phyloP scores from a whole-genome alignment of 2,329 filamentous ascomycete genomes.

The Penicillium sp. region DNA sequence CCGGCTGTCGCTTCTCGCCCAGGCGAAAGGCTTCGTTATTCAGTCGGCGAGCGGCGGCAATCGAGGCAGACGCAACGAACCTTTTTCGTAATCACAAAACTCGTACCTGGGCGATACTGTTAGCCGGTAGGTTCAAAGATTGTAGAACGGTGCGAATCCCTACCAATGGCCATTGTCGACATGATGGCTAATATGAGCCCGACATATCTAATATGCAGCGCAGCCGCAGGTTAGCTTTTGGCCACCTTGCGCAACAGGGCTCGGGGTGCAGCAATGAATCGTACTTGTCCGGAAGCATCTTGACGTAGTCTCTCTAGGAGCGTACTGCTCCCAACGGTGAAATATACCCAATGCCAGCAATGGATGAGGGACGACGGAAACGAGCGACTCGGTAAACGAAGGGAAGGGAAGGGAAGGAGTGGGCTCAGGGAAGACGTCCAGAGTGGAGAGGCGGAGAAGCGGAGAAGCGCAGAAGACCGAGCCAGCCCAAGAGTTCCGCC shows the following conservation, averaged over 20 bases:
- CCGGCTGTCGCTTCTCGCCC: not conserved
- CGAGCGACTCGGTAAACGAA: constrained; percentile 14
- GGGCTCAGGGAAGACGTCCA: not conserved
- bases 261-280: constrained; percentile 6
- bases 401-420: constrained; percentile 10
- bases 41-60: constrained; percentile 8
- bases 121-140: constrained; percentile 5
- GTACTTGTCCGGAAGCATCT: constrained; percentile 45
- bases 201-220: constrained; percentile 39
- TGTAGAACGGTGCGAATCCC: not conserved
- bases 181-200: constrained; percentile 45
- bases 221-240: constrained; percentile 20
- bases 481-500: constrained; percentile 23
- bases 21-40: not conserved
- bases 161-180: constrained; percentile 48
- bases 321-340: constrained; percentile 34
- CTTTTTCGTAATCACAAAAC: constrained; percentile 99
- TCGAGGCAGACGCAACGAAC: constrained; percentile 46
- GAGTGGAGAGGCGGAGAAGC: constrained; percentile 1
- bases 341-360: constrained; percentile 33
- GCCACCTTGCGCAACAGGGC: constrained; percentile 11
- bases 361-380: constrained; percentile 10
- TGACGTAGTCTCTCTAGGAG: constrained; percentile 30
- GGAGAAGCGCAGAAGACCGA: constrained; percentile 15
- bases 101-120: constrained; percentile 61